Percentiles rank a stretch among this genome's conserved stretches.
Conservation (phyloP, 345 rosid genomes). For the Aegle marmelos region DNA sequence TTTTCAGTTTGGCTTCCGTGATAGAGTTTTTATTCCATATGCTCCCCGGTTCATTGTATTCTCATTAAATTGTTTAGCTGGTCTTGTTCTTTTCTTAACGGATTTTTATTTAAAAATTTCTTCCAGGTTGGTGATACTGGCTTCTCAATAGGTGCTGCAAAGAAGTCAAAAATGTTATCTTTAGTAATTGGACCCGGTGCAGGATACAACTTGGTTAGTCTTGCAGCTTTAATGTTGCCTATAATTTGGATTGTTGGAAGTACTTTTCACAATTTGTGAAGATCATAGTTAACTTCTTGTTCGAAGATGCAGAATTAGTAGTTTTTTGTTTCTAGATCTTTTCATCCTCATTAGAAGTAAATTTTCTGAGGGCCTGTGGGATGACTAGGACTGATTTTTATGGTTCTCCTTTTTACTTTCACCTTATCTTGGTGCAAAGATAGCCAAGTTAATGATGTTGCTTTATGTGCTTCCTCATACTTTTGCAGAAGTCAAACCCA, state of each 20-base stretch:
- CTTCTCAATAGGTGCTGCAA: slow-evolving; percentile 69
- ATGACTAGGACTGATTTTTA: background rate
- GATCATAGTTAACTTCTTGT: background rate
- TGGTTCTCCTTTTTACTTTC: background rate
- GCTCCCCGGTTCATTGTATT: background rate
- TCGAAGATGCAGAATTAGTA: background rate
- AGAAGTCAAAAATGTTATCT: slow-evolving; percentile 52
- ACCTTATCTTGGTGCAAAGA: background rate
- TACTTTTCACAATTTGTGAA: background rate
- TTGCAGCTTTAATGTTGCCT: background rate
- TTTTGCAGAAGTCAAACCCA: slow-evolving; percentile 71
- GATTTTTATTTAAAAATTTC: background rate
- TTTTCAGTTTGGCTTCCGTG: background rate
- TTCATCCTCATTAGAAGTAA: background rate
- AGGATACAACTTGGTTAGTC: slow-evolving; percentile 84
- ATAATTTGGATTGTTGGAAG: background rate
- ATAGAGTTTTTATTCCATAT: background rate
- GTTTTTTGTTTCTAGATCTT: background rate
- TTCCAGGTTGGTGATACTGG: slow-evolving; percentile 66
- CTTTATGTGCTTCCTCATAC: background rate
- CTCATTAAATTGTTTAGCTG: background rate
- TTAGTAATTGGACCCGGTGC: slow-evolving; percentile 88
- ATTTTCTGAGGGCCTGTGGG: background rate
- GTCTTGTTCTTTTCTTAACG: background rate
- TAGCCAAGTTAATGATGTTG: background rate